phyloP scores from a whole-genome alignment of 306 rosid genomes.

The Cicer pinnatifidum region DNA sequence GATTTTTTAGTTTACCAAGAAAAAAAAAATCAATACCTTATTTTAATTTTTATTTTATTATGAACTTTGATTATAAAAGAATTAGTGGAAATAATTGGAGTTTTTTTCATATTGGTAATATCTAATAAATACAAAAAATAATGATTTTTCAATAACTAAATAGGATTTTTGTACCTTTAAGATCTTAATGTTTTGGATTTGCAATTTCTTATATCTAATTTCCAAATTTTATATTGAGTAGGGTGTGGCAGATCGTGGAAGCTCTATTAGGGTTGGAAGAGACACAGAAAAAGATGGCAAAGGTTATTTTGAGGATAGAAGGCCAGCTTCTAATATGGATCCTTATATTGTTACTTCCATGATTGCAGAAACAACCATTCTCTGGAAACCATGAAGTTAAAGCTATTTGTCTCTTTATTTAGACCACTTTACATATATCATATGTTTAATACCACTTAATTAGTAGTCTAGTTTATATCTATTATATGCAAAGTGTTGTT shows the following conservation, averaged over 20 bases:
- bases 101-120: neutral
- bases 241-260: slow-evolving; percentile 79
- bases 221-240: neutral
- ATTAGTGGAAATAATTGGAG: neutral
- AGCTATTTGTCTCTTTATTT: slow-evolving; percentile 4
- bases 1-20: neutral
- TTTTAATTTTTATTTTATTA: neutral
- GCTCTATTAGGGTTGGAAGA: slow-evolving; percentile 69
- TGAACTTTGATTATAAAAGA: neutral
- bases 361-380: slow-evolving; percentile 73
- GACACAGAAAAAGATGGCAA: slow-evolving; percentile 66
- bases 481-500: slow-evolving; percentile 28
- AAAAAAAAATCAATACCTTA: neutral
- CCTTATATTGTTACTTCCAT: slow-evolving; percentile 77
- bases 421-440: neutral
- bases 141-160: neutral
- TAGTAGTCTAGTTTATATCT: slow-evolving; percentile 2
- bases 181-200: neutral
- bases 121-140: too few species aligned
- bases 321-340: slow-evolving; percentile 85
- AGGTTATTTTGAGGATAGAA: slow-evolving; percentile 79
- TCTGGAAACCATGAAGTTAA: slow-evolving; percentile 58
- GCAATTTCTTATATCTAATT: neutral
- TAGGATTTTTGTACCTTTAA: neutral
- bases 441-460: slow-evolving; percentile 15